Base-by-base conservation (phyloP, 805 yeast species). In the Candida gorgasii region DNA sequence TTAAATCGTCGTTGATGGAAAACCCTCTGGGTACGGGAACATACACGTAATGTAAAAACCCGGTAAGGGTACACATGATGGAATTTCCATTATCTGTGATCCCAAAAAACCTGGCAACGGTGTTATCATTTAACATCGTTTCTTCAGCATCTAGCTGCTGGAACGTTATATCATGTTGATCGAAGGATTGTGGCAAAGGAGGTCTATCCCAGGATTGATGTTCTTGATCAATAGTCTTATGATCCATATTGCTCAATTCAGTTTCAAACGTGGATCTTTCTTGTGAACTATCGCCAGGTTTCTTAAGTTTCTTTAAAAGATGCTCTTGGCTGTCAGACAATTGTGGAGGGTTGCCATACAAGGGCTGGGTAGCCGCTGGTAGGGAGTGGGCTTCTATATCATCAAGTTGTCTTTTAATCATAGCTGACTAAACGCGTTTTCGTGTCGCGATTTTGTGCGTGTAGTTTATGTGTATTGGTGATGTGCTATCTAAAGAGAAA, bases 81-180 rank as follows among this genome's bases (percentile, higher is more conserved):
- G 97, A 86, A 57, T 89, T 70, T 3, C 99, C 99, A 43, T 79
- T 83, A 44, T 73, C 78, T 1, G 98, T 89, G 29, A 95, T 89
- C 44, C 99, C 99, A 62, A 90, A 93, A 57, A 95, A 84, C 42
- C 97, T 76, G 0, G 90, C 86, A 1, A 79, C 74, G 0, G 85
- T 77, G 18, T 76, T 70, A 12, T 79, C 82, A 27, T 78, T 77
- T 7, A 77, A 59, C 20, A 65, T 58, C 2, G 86, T 77, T 55
- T 93, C 99, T 55, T 93, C 98, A 1, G 95, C 96, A 61, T 93
- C 99, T 53, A 93, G 70, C 57, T 93, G 99, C 62, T 93, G 98
- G 60, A 90, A 90, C 1, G 76, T 72, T 19, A 86, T 72, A 53
- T 84, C 89, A 1, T 55, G 52, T 2, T 84, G 74, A 41, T 75